A percentile compares a stretch with the other conserved stretches of the same genome.
These are phyloP conservation scores for Ustilago lituana DNA, from an alignment of 1,284 basidiomycete species.

Conservation along the genomic window DNA sequence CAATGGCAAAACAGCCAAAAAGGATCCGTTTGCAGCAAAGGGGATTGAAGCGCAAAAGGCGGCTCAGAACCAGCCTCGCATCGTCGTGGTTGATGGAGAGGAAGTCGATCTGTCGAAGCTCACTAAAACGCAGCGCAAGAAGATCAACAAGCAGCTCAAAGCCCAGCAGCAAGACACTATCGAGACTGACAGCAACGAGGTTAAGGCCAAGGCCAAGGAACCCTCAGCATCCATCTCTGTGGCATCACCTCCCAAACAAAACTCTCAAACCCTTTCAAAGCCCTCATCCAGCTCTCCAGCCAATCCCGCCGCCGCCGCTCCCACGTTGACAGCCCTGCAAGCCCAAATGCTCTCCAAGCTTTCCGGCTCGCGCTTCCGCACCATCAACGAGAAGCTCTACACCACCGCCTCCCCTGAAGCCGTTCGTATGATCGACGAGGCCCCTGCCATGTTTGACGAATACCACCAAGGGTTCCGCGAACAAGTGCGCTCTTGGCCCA, in stretches of 20 bases:
- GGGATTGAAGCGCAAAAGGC: constrained; percentile 35
- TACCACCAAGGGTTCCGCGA: constrained; percentile 66
- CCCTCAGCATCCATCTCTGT: constrained; percentile 2
- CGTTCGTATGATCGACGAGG: constrained; percentile 51
- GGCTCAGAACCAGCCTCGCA: constrained; percentile 32
- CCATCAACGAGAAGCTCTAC: constrained; percentile 67
- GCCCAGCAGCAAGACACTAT: constrained; percentile 7
- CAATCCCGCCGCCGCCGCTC: not conserved
- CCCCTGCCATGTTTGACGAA: constrained; percentile 56
- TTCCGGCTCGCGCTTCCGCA: constrained; percentile 65
- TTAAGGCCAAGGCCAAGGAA: not conserved
- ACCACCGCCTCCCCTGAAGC: constrained; percentile 57
- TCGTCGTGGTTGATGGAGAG: constrained; percentile 24
- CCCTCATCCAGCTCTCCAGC: too few relatives aligned
- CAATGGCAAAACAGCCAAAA: constrained; percentile 21
- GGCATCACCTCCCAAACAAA: too few relatives aligned
- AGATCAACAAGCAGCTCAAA: constrained; percentile 55
- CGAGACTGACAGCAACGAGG: too few relatives aligned
- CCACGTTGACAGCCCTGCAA: constrained; percentile 49
- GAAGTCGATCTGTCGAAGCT: constrained; percentile 37
- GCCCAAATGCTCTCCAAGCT: constrained; percentile 59
- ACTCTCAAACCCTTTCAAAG: not conserved
- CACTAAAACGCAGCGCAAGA: constrained; percentile 59
- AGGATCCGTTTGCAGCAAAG: constrained; percentile 42
- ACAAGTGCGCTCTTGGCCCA: constrained; percentile 65